A percentile compares a stretch with the other conserved stretches of the same genome.
phyloP scores from a whole-genome alignment of 2,329 filamentous ascomycete species.

The Neocucurbitaria cava region DNA sequence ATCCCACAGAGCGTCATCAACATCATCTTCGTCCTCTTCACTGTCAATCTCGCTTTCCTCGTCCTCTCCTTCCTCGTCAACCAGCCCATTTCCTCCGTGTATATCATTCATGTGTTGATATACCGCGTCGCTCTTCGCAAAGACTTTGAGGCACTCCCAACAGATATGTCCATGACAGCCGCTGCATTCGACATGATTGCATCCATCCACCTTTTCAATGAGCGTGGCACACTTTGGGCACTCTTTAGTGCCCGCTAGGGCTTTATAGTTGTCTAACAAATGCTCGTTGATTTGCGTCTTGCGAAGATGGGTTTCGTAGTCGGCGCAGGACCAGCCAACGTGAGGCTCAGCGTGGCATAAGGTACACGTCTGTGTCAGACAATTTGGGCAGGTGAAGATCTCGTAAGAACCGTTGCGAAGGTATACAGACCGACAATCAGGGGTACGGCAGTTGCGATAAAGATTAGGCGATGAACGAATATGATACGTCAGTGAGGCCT shows the following conservation, averaged over 20 bases:
- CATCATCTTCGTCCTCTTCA: neutral
- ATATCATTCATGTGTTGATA: constrained; percentile 17
- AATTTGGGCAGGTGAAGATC: constrained; percentile 25
- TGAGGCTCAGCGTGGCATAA: constrained; percentile 25
- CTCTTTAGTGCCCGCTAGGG: constrained; percentile 19
- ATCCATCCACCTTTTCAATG: constrained; percentile 55
- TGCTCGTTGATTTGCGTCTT: constrained; percentile 21
- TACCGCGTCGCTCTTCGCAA: constrained; percentile 2
- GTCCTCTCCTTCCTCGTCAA: neutral
- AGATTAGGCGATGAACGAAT: constrained; percentile 15
- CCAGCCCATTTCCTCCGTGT: constrained; percentile 9
- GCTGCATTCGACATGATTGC: constrained; percentile 56
- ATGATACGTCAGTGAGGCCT: constrained; percentile 18
- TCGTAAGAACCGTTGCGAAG: constrained; percentile 1
- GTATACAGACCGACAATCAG: constrained; percentile 28
- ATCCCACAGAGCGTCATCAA: constrained; percentile 1
- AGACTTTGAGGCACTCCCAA: constrained; percentile 24
- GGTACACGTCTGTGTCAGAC: constrained; percentile 25
- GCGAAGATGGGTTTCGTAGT: constrained; percentile 8
- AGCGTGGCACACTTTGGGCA: constrained; percentile 44
- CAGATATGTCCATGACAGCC: constrained; percentile 19
- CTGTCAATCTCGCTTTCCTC: neutral
- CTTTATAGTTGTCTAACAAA: constrained; percentile 17
- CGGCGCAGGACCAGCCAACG: constrained; percentile 22
- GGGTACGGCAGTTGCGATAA: constrained; percentile 24